Conservation (phyloP, 345 rosid genomes). For the Rhodamnia rubescens region DNA sequence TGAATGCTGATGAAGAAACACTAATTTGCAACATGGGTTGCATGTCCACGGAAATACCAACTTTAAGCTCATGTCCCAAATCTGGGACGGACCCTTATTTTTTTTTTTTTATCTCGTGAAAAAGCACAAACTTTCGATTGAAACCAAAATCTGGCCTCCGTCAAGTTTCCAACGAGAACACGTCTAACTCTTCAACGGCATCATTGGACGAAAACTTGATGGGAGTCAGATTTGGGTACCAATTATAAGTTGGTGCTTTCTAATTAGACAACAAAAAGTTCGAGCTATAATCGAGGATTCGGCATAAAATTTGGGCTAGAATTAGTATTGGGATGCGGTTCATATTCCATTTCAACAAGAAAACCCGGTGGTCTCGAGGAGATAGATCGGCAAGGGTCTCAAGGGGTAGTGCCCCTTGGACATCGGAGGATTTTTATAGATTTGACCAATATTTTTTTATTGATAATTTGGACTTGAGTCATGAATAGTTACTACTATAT, state of each 20-base stretch:
- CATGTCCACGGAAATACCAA: background rate
- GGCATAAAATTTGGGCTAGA: background rate
- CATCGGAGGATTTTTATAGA: too few species aligned
- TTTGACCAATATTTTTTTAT: too few species aligned
- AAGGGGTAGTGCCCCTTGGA: too few species aligned
- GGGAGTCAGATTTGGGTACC: accelerated
- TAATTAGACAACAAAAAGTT: background rate
- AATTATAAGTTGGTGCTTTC: background rate
- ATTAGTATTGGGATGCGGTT: too few species aligned
- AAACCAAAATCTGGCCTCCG: background rate
- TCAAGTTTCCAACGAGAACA: background rate
- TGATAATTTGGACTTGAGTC: too few species aligned
- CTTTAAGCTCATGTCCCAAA: background rate
- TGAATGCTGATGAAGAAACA: background rate
- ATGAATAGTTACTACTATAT: too few species aligned
- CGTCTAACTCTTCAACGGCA: background rate
- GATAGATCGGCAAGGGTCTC: too few species aligned
- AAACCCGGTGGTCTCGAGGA: too few species aligned
- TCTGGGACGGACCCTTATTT: background rate
- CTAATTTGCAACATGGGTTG: background rate
- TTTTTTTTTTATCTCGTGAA: background rate
- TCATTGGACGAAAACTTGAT: background rate
- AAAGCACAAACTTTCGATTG: background rate
- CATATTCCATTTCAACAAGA: too few species aligned
- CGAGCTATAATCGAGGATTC: background rate